These are phyloP conservation scores for Axilococcus clingmanii DNA, from an alignment of 139 green algal species.

Conservation along the genomic window DNA sequence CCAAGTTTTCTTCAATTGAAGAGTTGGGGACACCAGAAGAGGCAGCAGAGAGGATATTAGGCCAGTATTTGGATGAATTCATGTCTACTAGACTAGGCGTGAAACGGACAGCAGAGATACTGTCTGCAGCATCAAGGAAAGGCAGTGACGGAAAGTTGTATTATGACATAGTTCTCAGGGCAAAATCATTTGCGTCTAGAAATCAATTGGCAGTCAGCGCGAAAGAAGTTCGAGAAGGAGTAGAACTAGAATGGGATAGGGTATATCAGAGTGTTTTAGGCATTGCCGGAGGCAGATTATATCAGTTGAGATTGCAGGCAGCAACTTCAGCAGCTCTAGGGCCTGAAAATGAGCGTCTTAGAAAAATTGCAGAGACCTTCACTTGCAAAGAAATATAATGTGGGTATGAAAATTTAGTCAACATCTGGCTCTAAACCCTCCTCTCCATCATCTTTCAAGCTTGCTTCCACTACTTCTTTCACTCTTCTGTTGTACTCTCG, in stretches of 20 bases:
- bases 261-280: slow-evolving; percentile 62
- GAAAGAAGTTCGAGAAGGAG: slow-evolving; percentile 10
- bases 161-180: slow-evolving; percentile 50
- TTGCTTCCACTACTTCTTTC: slow-evolving; percentile 77
- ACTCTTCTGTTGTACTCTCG: slow-evolving; percentile 86
- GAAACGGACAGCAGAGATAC: slow-evolving; percentile 37
- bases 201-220: slow-evolving; percentile 66
- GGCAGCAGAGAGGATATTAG: slow-evolving; percentile 48
- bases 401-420: slow-evolving; percentile 1
- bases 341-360: slow-evolving; percentile 13
- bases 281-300: slow-evolving; percentile 72
- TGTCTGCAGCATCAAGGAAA: slow-evolving; percentile 19
- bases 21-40: slow-evolving; percentile 74
- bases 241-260: slow-evolving; percentile 72
- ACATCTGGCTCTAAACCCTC: slow-evolving; percentile 6
- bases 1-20: slow-evolving; percentile 52
- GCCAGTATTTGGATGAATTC: slow-evolving; percentile 83
- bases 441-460: slow-evolving; percentile 30
- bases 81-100: slow-evolving; percentile 91
- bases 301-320: slow-evolving; percentile 66
- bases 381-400: slow-evolving; percentile 32
- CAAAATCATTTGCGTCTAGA: slow-evolving; percentile 62
- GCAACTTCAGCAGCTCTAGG: slow-evolving; percentile 17
- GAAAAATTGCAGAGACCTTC: slow-evolving; percentile 36
- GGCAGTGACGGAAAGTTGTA: slow-evolving; percentile 37